Base-by-base conservation (phyloP, 1,284 basidiomycete species). In the Cryptococcus sp. region DNA sequence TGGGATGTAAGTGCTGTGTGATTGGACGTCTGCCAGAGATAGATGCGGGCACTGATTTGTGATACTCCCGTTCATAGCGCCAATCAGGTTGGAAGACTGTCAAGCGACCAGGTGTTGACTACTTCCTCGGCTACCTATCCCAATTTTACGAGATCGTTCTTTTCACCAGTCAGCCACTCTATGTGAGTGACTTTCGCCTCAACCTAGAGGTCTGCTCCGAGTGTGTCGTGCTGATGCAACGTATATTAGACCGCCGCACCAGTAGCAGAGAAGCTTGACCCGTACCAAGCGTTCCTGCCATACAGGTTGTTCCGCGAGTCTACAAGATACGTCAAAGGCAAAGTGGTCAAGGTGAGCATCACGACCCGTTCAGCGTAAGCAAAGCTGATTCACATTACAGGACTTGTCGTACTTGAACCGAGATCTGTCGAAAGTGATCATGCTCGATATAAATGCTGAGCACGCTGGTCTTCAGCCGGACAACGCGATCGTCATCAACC, bases 121-220 rank as follows among this genome's bases (percentile, higher is more conserved):
- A 98, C 79, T 99, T 98, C 84, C 82, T 99, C 51, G 93, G 86
- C 38, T 98, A 99, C 78, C 84, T 99, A 46, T 93, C 92, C 0
- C 94, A 97, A 72, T 98, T 97, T 80, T 99, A 93, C 78, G 95
- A 99, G 81, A 87, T 99, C 62, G 94, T 99, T 22, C 82, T 99
- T 55, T 99, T 98, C 82, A 97, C 94, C 15, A 85, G 87, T 10
- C 93, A 97, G 80, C 86, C 91, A 54, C 83, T 85, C 68, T 98
- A 95, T 78, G 93, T 93, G 67, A 58, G 90, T 83, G 19, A 11
- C 23, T 46, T 27, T 38, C 23, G 51, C 10, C 23, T 23, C 39
- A 56, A 47, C 35, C 57, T 20, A 16, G 23, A 20, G 19, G 30
- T 39, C 23, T 4, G 41, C 19, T 47, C 54, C 5, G 47, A 1